These are phyloP conservation scores for Blastomyces silverae DNA, from an alignment of 2,329 filamentous ascomycete species.

Conservation along the genomic window DNA sequence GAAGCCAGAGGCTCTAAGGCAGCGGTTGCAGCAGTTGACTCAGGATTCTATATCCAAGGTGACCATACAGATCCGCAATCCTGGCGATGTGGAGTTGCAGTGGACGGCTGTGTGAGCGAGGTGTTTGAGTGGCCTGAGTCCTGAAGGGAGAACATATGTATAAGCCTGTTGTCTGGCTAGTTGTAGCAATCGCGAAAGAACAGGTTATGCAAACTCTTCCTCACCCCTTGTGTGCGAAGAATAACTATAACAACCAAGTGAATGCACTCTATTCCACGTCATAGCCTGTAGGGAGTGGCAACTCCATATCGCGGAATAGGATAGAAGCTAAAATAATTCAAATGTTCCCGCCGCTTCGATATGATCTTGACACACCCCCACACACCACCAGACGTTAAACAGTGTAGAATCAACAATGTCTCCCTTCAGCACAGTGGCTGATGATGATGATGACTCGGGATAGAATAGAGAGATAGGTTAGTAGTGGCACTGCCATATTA, in stretches of 20 bases:
- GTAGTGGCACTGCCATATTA: too few species aligned
- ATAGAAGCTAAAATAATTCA: neutral
- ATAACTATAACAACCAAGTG: neutral
- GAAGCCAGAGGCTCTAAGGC: conserved; percentile 22
- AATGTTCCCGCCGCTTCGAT: too few species aligned
- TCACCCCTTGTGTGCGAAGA: neutral
- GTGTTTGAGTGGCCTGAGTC: neutral
- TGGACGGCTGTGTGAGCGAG: conserved; percentile 17
- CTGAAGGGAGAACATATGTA: neutral
- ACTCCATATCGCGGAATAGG: neutral
- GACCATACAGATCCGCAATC: conserved; percentile 30
- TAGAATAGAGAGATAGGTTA: too few species aligned
- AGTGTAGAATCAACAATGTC: too few species aligned
- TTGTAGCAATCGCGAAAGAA: too few species aligned
- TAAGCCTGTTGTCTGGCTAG: too few species aligned
- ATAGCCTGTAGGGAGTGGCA: neutral
- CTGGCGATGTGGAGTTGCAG: conserved; percentile 21
- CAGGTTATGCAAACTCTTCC: neutral
- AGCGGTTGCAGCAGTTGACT: conserved; percentile 23
- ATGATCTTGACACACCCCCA: too few species aligned
- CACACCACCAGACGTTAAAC: too few species aligned
- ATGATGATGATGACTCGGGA: too few species aligned
- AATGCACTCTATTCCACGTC: neutral
- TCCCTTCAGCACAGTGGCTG: too few species aligned
- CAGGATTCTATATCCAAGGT: conserved; percentile 26